Conservation (phyloP, 441 rosid species). For the Euphorbia neoarborescens region DNA sequence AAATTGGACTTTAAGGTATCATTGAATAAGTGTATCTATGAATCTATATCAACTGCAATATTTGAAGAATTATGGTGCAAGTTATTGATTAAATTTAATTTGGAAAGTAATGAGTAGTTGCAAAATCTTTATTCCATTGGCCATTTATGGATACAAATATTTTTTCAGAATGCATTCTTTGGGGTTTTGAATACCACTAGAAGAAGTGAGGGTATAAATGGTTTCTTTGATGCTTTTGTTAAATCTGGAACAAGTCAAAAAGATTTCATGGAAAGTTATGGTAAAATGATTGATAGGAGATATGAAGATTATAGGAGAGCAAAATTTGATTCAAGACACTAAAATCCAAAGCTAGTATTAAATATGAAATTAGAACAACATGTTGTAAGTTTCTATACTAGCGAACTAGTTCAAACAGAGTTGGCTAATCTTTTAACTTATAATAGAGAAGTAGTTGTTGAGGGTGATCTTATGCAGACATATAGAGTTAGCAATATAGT, state of each 20-base stretch:
- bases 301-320: background rate
- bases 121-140: no score
- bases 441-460: background rate
- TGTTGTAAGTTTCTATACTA: background rate
- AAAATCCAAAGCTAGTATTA: background rate
- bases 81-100: no score
- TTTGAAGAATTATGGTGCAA: no score
- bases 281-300: background rate
- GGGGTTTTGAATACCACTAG: background rate
- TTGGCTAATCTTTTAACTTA: no score
- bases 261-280: background rate
- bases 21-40: no score
- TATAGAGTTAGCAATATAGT: background rate
- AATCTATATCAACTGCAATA: no score
- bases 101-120: no score
- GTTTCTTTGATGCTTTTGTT: background rate
- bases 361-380: background rate
- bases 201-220: background rate
- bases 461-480: background rate
- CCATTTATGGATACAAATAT: no score
- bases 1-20: no score
- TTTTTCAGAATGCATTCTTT: background rate
- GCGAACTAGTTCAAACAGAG: background rate
- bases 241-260: background rate
- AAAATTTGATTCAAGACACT: background rate